phyloP scores from a whole-genome alignment of 257 asterid species.

The Rauvolfia tetraphylla region DNA sequence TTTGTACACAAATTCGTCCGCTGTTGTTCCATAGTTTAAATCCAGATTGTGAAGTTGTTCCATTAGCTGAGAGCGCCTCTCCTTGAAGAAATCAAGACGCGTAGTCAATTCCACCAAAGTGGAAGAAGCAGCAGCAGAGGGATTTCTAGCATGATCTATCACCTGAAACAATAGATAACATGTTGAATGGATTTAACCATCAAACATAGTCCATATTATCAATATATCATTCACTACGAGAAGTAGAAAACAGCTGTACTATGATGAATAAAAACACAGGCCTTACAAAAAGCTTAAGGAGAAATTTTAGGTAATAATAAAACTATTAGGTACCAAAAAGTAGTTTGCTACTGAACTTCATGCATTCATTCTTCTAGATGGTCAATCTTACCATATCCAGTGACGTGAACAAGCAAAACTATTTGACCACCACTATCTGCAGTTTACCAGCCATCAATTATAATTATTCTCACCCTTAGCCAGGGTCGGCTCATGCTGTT shows the following conservation, averaged over 20 bases:
- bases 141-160: constrained; percentile 55
- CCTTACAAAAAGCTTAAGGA: neutral
- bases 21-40: constrained; percentile 54
- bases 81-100: constrained; percentile 93
- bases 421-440: neutral
- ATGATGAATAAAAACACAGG: neutral
- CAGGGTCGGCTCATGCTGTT: too few relatives aligned
- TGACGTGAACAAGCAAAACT: neutral
- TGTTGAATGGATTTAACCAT: neutral
- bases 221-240: neutral
- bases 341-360: neutral
- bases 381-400: neutral
- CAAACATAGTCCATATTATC: neutral
- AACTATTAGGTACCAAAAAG: neutral
- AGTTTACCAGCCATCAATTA: neutral
- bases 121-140: constrained; percentile 58
- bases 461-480: neutral
- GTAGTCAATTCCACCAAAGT: constrained; percentile 81
- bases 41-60: constrained; percentile 91
- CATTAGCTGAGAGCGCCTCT: constrained; percentile 95
- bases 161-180: constrained; percentile 28
- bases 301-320: neutral
- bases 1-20: constrained; percentile 62
- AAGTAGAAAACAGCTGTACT: neutral
- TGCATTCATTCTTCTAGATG: too few relatives aligned